Conservation (phyloP, 441 rosid genomes). For the Erysimum cheiri region DNA sequence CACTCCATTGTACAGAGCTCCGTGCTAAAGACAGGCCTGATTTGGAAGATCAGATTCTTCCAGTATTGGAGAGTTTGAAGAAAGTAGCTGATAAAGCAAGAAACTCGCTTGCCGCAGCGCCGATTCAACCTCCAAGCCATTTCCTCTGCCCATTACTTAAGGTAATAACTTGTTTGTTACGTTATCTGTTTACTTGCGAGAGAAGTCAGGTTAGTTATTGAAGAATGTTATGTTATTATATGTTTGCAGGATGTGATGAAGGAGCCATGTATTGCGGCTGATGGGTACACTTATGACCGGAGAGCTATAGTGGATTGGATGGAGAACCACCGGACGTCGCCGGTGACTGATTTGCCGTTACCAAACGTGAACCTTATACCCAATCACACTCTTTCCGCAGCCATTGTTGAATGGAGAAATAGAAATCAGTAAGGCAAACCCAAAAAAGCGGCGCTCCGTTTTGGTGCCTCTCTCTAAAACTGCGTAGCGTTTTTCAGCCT, state of each 20-base stretch:
- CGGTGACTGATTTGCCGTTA: slow-evolving; percentile 64
- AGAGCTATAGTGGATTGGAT: slow-evolving; percentile 80
- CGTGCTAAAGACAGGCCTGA: slow-evolving; percentile 83
- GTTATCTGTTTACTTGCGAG: slow-evolving; percentile 17
- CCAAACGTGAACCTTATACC: slow-evolving; percentile 64
- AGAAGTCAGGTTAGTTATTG: slow-evolving; percentile 4
- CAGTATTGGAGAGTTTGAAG: slow-evolving; percentile 72
- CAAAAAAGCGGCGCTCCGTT: slow-evolving; percentile 5
- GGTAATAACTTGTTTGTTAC: slow-evolving; percentile 37
- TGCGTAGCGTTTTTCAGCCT: slow-evolving; percentile 9
- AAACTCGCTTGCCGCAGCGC: slow-evolving; percentile 19
- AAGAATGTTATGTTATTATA: not conserved
- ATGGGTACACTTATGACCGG: slow-evolving; percentile 84
- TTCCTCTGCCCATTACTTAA: slow-evolving; percentile 48
- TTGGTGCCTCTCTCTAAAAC: slow-evolving; percentile 3
- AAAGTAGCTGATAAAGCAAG: slow-evolving; percentile 57
- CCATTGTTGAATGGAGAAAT: slow-evolving; percentile 76
- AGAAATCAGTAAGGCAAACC: slow-evolving; percentile 31
- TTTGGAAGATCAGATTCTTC: slow-evolving; percentile 65
- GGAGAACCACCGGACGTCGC: slow-evolving; percentile 62
- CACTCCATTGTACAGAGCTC: slow-evolving; percentile 78
- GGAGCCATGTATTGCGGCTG: slow-evolving; percentile 90
- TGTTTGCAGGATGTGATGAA: slow-evolving; percentile 74
- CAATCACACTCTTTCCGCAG: slow-evolving; percentile 70
- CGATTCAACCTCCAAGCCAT: slow-evolving; percentile 60